Evolutionary conservation across 2,329 filamentous ascomycete species (phyloP).

Genomic region (Verticillium albo-atrum): DNA sequence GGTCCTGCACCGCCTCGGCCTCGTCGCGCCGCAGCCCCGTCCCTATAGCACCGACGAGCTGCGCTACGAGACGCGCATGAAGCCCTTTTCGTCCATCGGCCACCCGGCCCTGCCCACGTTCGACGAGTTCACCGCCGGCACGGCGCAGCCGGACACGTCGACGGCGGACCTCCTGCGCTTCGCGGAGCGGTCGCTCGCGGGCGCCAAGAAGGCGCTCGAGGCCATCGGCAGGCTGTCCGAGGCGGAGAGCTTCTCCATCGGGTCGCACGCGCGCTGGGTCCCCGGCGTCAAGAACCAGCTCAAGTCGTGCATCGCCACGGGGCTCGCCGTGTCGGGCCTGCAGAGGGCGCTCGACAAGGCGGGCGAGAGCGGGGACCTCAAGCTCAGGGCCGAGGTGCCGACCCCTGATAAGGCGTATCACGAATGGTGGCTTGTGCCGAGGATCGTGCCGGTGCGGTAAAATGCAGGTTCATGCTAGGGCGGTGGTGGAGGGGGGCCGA

Average conservation of each 20-base stretch:
- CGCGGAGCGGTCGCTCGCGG: constrained; percentile 39
- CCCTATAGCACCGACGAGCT: constrained; percentile 65
- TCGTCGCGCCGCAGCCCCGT: constrained; percentile 46
- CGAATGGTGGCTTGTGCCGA: constrained; percentile 62
- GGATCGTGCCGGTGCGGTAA: constrained; percentile 24
- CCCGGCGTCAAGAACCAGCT: constrained; percentile 55
- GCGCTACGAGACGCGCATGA: constrained; percentile 82
- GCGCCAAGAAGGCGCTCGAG: constrained; percentile 53
- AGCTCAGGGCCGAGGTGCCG: constrained; percentile 48
- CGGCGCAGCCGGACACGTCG: constrained; percentile 31
- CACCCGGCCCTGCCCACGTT: constrained; percentile 64
- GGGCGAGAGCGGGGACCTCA: constrained; percentile 21
- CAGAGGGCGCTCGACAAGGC: constrained; percentile 48
- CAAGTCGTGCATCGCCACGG: constrained; percentile 67
- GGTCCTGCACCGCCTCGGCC: constrained; percentile 53
- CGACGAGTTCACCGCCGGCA: constrained; percentile 51
- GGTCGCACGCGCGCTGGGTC: constrained; percentile 59
- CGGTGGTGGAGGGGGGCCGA: neutral
- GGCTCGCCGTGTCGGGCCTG: constrained; percentile 57
- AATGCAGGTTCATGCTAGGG: neutral
- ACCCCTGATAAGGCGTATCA: constrained; percentile 51
- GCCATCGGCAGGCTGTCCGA: constrained; percentile 46
- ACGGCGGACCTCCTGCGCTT: constrained; percentile 36
- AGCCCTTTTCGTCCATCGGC: constrained; percentile 67
- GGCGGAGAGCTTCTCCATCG: constrained; percentile 49